These are phyloP conservation scores for Plasmodium adleri DNA, from an alignment of 169 alveolate species.

Conservation along the genomic window DNA sequence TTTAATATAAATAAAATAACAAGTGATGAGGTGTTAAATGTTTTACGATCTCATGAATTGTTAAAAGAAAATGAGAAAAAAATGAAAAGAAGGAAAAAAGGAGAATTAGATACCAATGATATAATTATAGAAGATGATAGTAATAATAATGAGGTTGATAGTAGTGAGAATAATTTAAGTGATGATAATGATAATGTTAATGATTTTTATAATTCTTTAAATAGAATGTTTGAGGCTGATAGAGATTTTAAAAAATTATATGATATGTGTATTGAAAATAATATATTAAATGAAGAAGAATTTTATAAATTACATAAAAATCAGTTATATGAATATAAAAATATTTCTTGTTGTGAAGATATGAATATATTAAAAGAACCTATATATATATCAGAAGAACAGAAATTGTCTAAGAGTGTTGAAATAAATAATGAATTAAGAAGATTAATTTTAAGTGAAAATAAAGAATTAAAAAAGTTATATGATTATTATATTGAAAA, in stretches of 20 bases:
- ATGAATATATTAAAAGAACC: constrained; percentile 50
- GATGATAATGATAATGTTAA: constrained; percentile 6
- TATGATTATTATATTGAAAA: constrained; percentile 66
- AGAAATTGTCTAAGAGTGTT: constrained; percentile 35
- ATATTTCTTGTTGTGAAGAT: constrained; percentile 15
- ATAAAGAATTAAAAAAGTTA: constrained; percentile 54
- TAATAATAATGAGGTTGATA: not conserved
- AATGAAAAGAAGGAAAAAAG: not conserved
- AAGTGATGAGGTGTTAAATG: no score
- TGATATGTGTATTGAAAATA: constrained; percentile 52
- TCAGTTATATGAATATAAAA: constrained; percentile 35
- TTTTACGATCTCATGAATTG: no score
- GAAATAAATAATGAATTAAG: constrained; percentile 65
- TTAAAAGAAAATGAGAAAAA: not conserved
- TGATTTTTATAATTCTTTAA: constrained; percentile 8
- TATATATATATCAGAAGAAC: constrained; percentile 61
- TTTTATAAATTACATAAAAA: constrained; percentile 58
- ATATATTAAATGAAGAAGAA: constrained; percentile 50
- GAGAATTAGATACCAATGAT: not conserved
- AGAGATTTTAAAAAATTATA: constrained; percentile 30
- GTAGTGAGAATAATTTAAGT: not conserved
- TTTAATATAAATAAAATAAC: no score
- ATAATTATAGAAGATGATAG: not conserved
- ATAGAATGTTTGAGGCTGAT: constrained; percentile 32
- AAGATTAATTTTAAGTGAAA: constrained; percentile 41